Base-by-base conservation (phyloP, 352 stramenopile genomes). In the Globisporangium camurandrum region DNA sequence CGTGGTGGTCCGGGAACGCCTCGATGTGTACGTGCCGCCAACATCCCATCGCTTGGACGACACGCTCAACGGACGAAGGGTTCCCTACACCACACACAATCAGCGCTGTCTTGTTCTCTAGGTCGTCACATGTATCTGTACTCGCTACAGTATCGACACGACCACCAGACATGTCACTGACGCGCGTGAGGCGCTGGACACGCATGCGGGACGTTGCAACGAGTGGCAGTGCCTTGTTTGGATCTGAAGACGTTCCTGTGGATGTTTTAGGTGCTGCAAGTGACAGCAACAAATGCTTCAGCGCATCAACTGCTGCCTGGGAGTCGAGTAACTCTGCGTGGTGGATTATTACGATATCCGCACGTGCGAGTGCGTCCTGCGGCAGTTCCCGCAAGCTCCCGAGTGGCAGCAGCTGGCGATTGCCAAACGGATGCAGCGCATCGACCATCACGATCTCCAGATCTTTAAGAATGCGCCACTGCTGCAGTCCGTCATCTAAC, bases 391-490 rank as follows among this genome's bases (percentile, higher is more conserved):
- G 71, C 17, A 86, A 47, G 52, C 74, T 85, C 2, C 76, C 76
- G 24, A 58, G 61, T 9, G 76, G 76, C 11, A 88, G 56, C 23
- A 88, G 27, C 19, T 59, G 48, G 0, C 74, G 71, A 30, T 88
- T 88, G n/a, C 76, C 74, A 40, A 86, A 77, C 16, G 76, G 71
- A 57, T 82, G 67, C 30, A 86, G 54, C 23, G 69, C 71, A 30
- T 88, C 74, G 41, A 88, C 51, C 74, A 85, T 86, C 22, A 88
- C 70, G 48, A 88, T 69, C 46, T 88, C 74, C 16, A 88, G 39
- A 42, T 86, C 69, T 45, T 76, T 84, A 1, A 51, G 41, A 26
- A 88, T 66, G 30, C 56, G 54, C 71, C 73, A 88, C 61, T 88
- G 76, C 64, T 88, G 76, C 33, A 88, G 48, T 14, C 76, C 76